phyloP scores from a whole-genome alignment of 192 early-diverging fungal genomes.

The Chytriomyces hyalinus region DNA sequence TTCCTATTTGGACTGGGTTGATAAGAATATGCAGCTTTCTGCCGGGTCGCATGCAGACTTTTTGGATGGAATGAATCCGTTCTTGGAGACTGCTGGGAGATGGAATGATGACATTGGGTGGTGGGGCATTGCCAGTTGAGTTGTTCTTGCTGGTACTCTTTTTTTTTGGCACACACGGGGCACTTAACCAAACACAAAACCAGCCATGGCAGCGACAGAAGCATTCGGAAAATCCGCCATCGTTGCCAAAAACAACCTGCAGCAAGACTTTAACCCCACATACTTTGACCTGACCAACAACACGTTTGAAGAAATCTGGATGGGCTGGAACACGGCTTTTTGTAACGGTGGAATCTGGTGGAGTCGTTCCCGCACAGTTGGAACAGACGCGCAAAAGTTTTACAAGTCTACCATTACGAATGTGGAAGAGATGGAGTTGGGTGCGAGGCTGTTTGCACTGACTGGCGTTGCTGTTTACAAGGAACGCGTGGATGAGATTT shows the following conservation, averaged over 20 bases:
- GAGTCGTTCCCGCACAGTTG: conserved; percentile 7
- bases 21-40: conserved; percentile 11
- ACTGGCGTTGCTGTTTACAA: conserved; percentile 4
- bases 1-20: conserved; percentile 12
- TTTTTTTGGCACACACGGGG: not conserved
- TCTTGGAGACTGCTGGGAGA: conserved; percentile 23
- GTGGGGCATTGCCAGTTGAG: conserved; percentile 44
- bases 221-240: conserved; percentile 1
- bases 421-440: conserved; percentile 27
- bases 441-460: conserved; percentile 7
- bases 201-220: conserved; percentile 35
- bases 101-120: conserved; percentile 51
- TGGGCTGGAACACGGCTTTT: conserved; percentile 37
- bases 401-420: conserved; percentile 49
- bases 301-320: conserved; percentile 47
- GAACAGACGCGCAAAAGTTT: not conserved
- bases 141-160: conserved; percentile 27
- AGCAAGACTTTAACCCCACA: conserved; percentile 1
- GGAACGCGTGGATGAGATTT: conserved; percentile 1
- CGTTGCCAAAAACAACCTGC: not conserved
- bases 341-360: conserved; percentile 61
- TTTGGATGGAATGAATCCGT: conserved; percentile 14
- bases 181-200: too few species aligned
- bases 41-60: conserved; percentile 27
- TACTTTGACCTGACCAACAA: conserved; percentile 38